Conservation (phyloP, 176 grass and related monocot species). For the Areca catechu region DNA sequence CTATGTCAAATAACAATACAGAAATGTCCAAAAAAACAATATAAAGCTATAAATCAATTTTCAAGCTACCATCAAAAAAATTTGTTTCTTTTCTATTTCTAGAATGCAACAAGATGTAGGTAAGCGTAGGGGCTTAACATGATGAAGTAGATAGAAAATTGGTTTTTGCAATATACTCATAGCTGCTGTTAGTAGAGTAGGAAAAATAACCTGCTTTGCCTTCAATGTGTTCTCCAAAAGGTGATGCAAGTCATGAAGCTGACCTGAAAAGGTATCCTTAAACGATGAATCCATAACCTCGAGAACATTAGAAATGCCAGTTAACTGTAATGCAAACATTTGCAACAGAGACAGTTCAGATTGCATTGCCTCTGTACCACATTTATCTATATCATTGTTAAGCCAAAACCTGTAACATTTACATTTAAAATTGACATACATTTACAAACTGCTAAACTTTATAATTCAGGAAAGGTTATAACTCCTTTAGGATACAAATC, state of each 20-base stretch:
- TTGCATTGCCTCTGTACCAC: slow-evolving; percentile 35
- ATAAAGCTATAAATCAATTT: too few relatives aligned
- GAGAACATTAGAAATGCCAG: slow-evolving; percentile 72
- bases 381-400: slow-evolving; percentile 52
- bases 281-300: slow-evolving; percentile 81
- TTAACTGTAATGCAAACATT: slow-evolving; percentile 55
- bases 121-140: too few relatives aligned
- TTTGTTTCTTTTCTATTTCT: too few relatives aligned
- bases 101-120: too few relatives aligned
- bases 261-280: slow-evolving; percentile 50
- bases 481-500: slow-evolving; percentile 66
- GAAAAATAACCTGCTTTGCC: slow-evolving; percentile 73
- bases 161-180: too few relatives aligned
- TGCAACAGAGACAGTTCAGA: slow-evolving; percentile 55
- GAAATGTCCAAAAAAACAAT: too few relatives aligned
- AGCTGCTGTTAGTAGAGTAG: neutral
- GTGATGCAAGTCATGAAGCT: slow-evolving; percentile 72
- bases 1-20: too few relatives aligned
- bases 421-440: too few relatives aligned
- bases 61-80: too few relatives aligned
- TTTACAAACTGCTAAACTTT: too few relatives aligned
- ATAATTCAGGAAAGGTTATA: slow-evolving; percentile 9
- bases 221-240: slow-evolving; percentile 69
- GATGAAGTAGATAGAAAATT: too few relatives aligned
- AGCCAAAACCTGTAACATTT: slow-evolving; percentile 15